Conservation (phyloP, 2,329 filamentous ascomycete species). For the Fusarium algeriense region DNA sequence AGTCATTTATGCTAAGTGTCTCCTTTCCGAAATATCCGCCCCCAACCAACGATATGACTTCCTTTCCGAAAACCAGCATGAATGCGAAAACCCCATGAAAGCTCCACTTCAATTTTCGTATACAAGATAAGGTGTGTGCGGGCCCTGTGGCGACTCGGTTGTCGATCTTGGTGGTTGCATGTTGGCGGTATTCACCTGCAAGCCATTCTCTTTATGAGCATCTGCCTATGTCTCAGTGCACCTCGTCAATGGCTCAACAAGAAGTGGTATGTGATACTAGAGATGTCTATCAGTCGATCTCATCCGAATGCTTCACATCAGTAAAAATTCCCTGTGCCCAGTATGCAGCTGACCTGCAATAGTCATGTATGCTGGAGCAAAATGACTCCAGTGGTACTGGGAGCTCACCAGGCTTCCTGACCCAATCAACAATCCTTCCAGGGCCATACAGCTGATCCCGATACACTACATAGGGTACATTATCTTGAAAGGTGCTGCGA, state of each 20-base stretch:
- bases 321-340: not conserved
- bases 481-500: not conserved
- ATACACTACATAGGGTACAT: not conserved
- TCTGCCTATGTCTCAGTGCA: not conserved
- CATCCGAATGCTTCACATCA: not conserved
- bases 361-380: not conserved
- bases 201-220: not conserved
- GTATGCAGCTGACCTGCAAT: not conserved
- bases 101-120: conserved; percentile 11
- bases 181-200: conserved; percentile 3
- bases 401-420: not conserved
- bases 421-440: not conserved
- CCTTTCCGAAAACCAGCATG: conserved; percentile 24
- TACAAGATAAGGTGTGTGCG: conserved; percentile 5
- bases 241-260: not conserved
- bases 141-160: conserved; percentile 12
- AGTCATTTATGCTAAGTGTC: conserved; percentile 20
- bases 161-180: conserved; percentile 2
- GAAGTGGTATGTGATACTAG: not conserved
- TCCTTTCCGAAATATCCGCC: conserved; percentile 16
- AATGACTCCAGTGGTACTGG: not conserved
- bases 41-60: conserved; percentile 8
- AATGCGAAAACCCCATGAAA: conserved; percentile 24
- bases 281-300: not conserved
- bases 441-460: not conserved